Conservation (phyloP, 495 filamentous ascomycete species). For the Penicillium angulare region DNA sequence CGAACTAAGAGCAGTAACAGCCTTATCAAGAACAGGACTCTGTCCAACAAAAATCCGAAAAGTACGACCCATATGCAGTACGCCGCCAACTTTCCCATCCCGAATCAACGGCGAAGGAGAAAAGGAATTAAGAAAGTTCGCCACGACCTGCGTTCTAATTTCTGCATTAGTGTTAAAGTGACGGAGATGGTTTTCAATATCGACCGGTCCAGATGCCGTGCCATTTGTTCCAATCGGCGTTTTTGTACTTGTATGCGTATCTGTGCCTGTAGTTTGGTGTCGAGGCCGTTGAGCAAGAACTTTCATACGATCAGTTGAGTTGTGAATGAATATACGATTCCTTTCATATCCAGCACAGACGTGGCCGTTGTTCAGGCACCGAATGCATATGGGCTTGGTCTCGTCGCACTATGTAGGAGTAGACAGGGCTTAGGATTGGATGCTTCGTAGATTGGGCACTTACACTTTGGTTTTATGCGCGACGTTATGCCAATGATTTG, state of each 20-base stretch:
- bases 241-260: no score
- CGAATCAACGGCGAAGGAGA: slow-evolving; percentile 2
- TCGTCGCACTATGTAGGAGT: slow-evolving; percentile 35
- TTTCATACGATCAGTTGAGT: neutral
- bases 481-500: no score
- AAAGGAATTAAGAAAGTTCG: slow-evolving; percentile 17
- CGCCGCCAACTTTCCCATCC: neutral
- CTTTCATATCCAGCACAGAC: slow-evolving; percentile 25
- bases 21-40: slow-evolving; percentile 19
- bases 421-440: slow-evolving; percentile 12
- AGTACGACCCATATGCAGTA: slow-evolving; percentile 13
- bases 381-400: slow-evolving; percentile 21
- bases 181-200: slow-evolving; percentile 9
- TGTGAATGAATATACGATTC: slow-evolving; percentile 18
- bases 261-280: neutral
- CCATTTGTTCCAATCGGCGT: neutral
- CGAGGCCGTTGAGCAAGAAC: slow-evolving; percentile 7
- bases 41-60: slow-evolving; percentile 11
- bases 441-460: slow-evolving; percentile 2
- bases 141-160: slow-evolving; percentile 15
- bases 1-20: slow-evolving; percentile 16
- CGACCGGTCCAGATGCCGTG: neutral
- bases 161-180: slow-evolving; percentile 14
- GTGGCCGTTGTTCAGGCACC: slow-evolving; percentile 30
- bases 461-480: no score